Conservation (phyloP, 805 yeast species). For the Yarrowia sp. region DNA sequence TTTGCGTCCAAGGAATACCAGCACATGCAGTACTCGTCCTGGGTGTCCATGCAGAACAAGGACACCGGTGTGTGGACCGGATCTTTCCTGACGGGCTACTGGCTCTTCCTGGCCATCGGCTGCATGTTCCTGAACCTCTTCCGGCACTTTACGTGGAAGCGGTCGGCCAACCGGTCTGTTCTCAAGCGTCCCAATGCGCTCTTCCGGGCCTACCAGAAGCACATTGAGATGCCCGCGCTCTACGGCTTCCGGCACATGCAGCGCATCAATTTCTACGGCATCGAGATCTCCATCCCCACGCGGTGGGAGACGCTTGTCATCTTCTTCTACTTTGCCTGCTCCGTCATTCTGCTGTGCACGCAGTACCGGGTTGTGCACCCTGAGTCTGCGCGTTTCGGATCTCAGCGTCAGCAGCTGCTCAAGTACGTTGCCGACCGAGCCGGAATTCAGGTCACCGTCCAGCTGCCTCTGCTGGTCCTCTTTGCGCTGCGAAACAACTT, state of each 20-base stretch:
- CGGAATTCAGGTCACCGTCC: conserved; percentile 50
- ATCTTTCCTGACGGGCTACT: conserved; percentile 36
- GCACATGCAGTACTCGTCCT: conserved; percentile 14
- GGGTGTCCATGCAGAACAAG: conserved; percentile 31
- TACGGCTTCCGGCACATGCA: conserved; percentile 39
- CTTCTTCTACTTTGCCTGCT: conserved; percentile 42
- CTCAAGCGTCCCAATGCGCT: conserved; percentile 32
- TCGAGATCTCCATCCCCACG: conserved; percentile 46
- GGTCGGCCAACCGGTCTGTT: conserved; percentile 31
- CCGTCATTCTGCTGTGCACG: conserved; percentile 36
- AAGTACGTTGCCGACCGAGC: conserved; percentile 53
- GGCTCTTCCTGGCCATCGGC: conserved; percentile 34
- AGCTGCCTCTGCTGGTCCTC: conserved; percentile 51
- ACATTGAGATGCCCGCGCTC: conserved; percentile 42
- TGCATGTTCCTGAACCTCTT: conserved; percentile 27
- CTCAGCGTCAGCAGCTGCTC: conserved; percentile 41
- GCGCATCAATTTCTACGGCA: conserved; percentile 32
- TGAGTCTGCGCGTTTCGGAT: conserved; percentile 43
- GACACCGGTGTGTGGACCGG: conserved; percentile 39
- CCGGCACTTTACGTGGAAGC: conserved; percentile 29
- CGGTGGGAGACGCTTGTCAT: conserved; percentile 51
- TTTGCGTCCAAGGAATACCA: conserved; percentile 31
- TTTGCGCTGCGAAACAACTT: conserved; percentile 66
- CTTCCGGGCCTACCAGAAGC: conserved; percentile 33
- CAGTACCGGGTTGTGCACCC: conserved; percentile 39